Evolutionary conservation across 768 basidiomycete species (phyloP).

Genomic region (Boletellus emodensis): DNA sequence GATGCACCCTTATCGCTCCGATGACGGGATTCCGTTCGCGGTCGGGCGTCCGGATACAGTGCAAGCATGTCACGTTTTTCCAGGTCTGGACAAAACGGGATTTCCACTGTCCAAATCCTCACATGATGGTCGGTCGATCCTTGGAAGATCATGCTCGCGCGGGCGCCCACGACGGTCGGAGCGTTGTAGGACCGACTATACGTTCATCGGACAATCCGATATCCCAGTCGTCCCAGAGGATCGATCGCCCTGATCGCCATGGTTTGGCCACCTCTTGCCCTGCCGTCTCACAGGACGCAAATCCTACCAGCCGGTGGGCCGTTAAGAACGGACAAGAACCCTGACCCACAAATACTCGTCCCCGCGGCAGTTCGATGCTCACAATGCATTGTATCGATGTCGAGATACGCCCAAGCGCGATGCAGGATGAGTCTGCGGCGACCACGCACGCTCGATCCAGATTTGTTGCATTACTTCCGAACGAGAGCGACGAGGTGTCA

Average conservation of each 20-base stretch:
- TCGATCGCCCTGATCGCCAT: conserved; percentile 1
- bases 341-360: background rate
- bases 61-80: background rate
- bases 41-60: conserved; percentile 4
- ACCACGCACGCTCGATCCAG: background rate
- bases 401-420: background rate
- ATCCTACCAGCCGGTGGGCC: background rate
- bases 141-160: background rate
- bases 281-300: background rate
- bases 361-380: background rate
- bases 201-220: background rate
- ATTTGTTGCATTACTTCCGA: background rate
- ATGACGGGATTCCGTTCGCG: background rate
- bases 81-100: background rate
- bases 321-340: background rate
- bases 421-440: background rate
- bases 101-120: background rate
- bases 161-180: conserved; percentile 1
- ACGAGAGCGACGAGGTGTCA: background rate
- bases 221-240: background rate
- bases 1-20: conserved; percentile 2
- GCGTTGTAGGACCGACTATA: background rate
- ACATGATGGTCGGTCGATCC: conserved; percentile 10
- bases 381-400: too few relatives aligned
- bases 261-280: background rate